Evolutionary conservation across 257 asterid genomes (phyloP), one percentile per base, ranked within the genome.

Genomic region (Capsicum pubescens): DNA sequence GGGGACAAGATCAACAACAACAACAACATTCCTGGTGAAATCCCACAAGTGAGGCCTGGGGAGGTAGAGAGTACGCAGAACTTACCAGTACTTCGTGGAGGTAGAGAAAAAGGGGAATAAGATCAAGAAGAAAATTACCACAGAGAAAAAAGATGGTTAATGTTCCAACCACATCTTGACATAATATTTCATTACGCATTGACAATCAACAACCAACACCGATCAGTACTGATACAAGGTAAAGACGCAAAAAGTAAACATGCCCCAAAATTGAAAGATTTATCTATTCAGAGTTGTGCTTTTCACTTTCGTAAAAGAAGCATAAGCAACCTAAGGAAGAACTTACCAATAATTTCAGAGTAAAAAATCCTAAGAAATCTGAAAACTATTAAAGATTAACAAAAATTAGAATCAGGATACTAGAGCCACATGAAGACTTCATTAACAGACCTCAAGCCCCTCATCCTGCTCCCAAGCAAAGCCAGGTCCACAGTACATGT

Each of bases 401-500:
- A 82, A 82, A 36, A 35, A 46, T 52, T 5, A 71, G 86, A 68
- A 89, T 88, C 96, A 96, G 99, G 99, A 96, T 96, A 96, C 99
- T 87, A 89, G 86, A 91, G 94, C 90, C 97, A 89, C 97, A 88
- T 89, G 95, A 86, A 90, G 94, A 91, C 93, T 87, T 87, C 93
- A 90, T 89, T 92, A 94, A 96, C 99, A 96, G 99, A 96, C 99
- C 99, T 96, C 99, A 88, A 96, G 99, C 90, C 97, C 97, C 89
- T 96, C 99, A 86, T 96, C 99, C 89, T 93, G 98, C 92, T 94
- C 99, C 99, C 98, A 96, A 80, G 97, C 95, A 84, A 94, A 94
- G 83, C 98, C 99, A 87, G 98, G 98, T 83, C 99, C 98, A 39
- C 79, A 90, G 82, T 96, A 96, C 98, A 96, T 96, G 91, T 94